Base-by-base conservation (phyloP, 2,329 filamentous ascomycete genomes). In the Colletotrichum agaves region DNA sequence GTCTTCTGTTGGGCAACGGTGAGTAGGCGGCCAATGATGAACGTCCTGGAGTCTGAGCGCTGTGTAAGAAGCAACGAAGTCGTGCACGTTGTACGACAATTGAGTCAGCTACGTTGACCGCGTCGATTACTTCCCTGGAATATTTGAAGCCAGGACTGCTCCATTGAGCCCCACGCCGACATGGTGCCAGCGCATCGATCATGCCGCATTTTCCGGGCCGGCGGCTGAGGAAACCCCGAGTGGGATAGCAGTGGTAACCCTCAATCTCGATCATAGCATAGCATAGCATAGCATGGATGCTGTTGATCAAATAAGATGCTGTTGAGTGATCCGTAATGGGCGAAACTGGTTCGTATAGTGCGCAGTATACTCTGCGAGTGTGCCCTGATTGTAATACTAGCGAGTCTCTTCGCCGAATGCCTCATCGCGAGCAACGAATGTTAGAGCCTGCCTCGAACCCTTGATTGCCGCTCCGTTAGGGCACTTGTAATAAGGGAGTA, bases 131-230 rank as follows among this genome's bases (percentile, higher is more conserved):
- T 37, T 13, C 35, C 35, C 13, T 37, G 35, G 8, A 13, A 37
- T 7, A 17, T 41, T 58, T 58, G 47, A n/a, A 31, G 27, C 31
- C 62, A 46, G 5, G 53, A 15, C 31, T 39, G 19, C 27, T 33
- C 37, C 50, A 57, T 27, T 27, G 23, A 61, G 37, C 41, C 41
- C 21, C 19, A 27, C 23, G 37, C 6, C 52, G 33, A 43, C 19
- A 43, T 27, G 49, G n/a, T 52, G 66, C 62, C 63, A 67, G 39
- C 56, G 49, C 50, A 69, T 53, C 39, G 31, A 57, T 58, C 57
- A 62, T 17, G 21, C n/a, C 19, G 23, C 27, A 31, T 50, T n/a
- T 13, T 35, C 47, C 47, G 2, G n/a, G 15, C 31, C 47, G 15
- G 47, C n/a, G 5, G 23, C 21, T 13, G 27, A 50, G 27, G 43